These are phyloP conservation scores for Debaryomyces tyrocola DNA, from an alignment of 805 yeast genomes.

Conservation along the genomic window DNA sequence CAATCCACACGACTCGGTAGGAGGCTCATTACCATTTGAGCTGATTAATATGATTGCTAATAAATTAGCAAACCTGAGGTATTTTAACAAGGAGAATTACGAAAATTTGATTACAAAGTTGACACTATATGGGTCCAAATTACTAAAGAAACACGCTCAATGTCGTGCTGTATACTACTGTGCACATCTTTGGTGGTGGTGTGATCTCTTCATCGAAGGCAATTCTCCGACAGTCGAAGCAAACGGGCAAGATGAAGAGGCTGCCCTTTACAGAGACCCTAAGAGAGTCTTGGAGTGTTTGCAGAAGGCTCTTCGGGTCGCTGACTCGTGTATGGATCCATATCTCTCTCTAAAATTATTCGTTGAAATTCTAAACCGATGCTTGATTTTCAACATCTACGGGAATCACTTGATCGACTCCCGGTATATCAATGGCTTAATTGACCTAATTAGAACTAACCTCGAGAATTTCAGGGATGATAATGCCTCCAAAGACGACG, in stretches of 20 bases:
- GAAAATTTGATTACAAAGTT: constrained; percentile 81
- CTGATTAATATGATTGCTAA: constrained; percentile 47
- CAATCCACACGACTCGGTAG: constrained; percentile 39
- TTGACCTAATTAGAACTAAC: constrained; percentile 75
- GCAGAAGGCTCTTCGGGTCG: constrained; percentile 83
- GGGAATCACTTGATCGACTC: constrained; percentile 71
- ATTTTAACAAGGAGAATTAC: constrained; percentile 64
- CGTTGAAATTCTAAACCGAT: constrained; percentile 85
- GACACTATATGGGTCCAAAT: constrained; percentile 83
- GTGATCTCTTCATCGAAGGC: constrained; percentile 46
- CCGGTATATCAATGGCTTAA: constrained; percentile 79
- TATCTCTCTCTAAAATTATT: constrained; percentile 74
- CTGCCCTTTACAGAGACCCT: constrained; percentile 38
- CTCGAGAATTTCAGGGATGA: constrained; percentile 45
- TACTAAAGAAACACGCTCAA: constrained; percentile 90
- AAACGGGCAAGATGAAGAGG: constrained; percentile 5
- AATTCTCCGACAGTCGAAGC: constrained; percentile 29
- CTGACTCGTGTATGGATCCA: constrained; percentile 90
- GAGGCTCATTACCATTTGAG: constrained; percentile 52
- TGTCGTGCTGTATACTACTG: constrained; percentile 87
- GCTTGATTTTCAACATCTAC: constrained; percentile 80
- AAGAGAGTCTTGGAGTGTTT: constrained; percentile 88
- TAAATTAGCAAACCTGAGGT: constrained; percentile 42
- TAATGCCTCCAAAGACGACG: constrained; percentile 16
- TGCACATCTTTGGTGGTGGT: constrained; percentile 93